These are phyloP conservation scores for Diversispora eburnea DNA, from an alignment of 192 early-diverging fungal species.

Conservation along the genomic window DNA sequence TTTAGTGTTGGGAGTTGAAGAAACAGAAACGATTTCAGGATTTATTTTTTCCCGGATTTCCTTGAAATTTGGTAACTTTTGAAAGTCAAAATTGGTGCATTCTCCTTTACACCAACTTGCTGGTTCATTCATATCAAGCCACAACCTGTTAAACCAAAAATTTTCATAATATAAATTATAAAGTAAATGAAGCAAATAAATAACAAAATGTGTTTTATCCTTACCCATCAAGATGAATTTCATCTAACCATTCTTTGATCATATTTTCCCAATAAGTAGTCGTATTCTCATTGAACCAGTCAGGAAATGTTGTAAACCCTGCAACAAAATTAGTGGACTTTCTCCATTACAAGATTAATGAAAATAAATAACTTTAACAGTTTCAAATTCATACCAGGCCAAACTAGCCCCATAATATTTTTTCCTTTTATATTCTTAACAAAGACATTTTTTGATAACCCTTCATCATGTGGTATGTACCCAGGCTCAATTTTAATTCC, in stretches of 20 bases:
- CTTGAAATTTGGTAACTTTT: not conserved
- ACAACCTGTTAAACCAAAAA: conserved; percentile 30
- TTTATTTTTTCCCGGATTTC: not conserved
- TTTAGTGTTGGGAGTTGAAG: not conserved
- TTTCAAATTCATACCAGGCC: conserved; percentile 41
- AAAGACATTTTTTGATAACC: conserved; percentile 51
- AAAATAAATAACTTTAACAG: not conserved
- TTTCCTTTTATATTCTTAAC: conserved; percentile 53
- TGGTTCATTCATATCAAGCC: conserved; percentile 67
- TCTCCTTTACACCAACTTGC: conserved; percentile 27
- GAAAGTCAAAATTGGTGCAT: not conserved
- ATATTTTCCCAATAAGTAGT: conserved; percentile 49
- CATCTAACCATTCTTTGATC: conserved; percentile 29
- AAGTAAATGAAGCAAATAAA: not conserved
- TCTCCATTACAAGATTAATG: not conserved
- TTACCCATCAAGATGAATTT: conserved; percentile 45
- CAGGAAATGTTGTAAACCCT: conserved; percentile 54
- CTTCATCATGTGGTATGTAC: conserved; percentile 53
- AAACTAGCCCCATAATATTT: conserved; percentile 53
- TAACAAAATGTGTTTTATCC: not conserved
- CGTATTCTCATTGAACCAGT: conserved; percentile 55
- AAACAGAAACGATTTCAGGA: not conserved
- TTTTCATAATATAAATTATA: not conserved
- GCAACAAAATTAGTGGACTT: not conserved
- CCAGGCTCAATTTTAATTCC: conserved; percentile 48